Base-by-base conservation (phyloP, 306 rosid genomes). In the Oxytropis ochrocephala region DNA sequence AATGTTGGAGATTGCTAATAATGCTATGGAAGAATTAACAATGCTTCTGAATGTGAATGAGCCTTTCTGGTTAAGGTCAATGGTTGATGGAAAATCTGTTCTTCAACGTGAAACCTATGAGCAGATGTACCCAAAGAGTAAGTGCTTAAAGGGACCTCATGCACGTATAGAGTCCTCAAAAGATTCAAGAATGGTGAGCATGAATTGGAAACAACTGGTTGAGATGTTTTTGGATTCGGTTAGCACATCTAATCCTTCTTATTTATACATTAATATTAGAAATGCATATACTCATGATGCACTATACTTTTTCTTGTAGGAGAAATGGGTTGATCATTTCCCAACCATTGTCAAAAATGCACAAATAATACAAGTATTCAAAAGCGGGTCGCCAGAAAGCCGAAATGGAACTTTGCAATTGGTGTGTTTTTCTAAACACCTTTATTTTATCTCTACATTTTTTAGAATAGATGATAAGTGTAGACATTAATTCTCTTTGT, bases 281-380 rank as follows among this genome's bases (percentile, higher is more conserved):
- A 44, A 43, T 11, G 69, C 8, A n/a, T 7, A 19, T 11, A 12
- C 6, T 60, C 13, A 60, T 13, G 33, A 33, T 13, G n/a, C 29
- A 5, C 30, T 50, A 47, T 75, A 8, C 38, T 32, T 4, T 5
- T 46, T 0, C 59, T 72, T 33, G 11, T 56, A 92, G 98, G 74
- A 68, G 16, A 80, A 92, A 80, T 87, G 96, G 96, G 27, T 21
- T 9, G 70, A 75, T 46, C 60, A 86, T 59, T 87, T 92, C 63
- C 85, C 91, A 32, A 76, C 96, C 33, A 79, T 92, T 18, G 77
- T 92, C 24, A 70, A 75, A 5, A 81, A 70, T 16, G 89, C 96
- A 5, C 53, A 69, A 59, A 87, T 85, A 57, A 30, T 89, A 27
- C 35, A 80, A 51, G 86, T 82, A 12, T 60, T 87, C 48, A 85